These are phyloP conservation scores for Triticum dicoccoides DNA, from an alignment of 176 grass and related monocot species.

Conservation along the genomic window DNA sequence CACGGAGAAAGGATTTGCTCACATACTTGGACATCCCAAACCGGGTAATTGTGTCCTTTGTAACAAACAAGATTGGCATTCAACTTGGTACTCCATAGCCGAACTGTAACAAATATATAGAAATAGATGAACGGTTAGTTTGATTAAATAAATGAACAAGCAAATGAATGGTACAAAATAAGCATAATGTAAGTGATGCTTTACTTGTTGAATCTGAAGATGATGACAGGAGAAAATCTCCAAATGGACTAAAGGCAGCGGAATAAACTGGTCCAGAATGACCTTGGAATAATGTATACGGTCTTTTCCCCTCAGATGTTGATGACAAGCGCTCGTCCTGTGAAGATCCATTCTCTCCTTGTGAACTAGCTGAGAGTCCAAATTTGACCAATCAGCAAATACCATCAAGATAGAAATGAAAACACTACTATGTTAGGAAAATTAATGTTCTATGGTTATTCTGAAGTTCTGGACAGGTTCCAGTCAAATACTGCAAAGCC, in stretches of 20 bases:
- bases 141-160: slow-evolving; percentile 4
- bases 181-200: slow-evolving; percentile 6
- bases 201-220: slow-evolving; percentile 97
- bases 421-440: neutral
- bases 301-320: slow-evolving; percentile 53
- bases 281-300: slow-evolving; percentile 82
- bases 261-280: slow-evolving; percentile 96
- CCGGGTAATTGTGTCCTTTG: slow-evolving; percentile 96
- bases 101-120: slow-evolving; percentile 56
- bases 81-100: slow-evolving; percentile 89
- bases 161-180: slow-evolving; percentile 10
- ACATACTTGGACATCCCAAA: slow-evolving; percentile 96
- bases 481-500: neutral
- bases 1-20: neutral
- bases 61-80: slow-evolving; percentile 95
- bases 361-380: slow-evolving; percentile 47
- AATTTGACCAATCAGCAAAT: slow-evolving; percentile 25
- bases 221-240: slow-evolving; percentile 85
- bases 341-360: slow-evolving; percentile 67
- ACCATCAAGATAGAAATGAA: slow-evolving; percentile 7
- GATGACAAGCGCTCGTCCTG: slow-evolving; percentile 48
- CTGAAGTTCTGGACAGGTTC: neutral
- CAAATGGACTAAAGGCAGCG: slow-evolving; percentile 74
- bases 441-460: neutral
- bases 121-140: neutral